A percentile compares a stretch with the other conserved stretches of the same genome.
Evolutionary conservation across 139 green algal genomes (phyloP).

Genomic region (Tetradesmus obliquus): DNA sequence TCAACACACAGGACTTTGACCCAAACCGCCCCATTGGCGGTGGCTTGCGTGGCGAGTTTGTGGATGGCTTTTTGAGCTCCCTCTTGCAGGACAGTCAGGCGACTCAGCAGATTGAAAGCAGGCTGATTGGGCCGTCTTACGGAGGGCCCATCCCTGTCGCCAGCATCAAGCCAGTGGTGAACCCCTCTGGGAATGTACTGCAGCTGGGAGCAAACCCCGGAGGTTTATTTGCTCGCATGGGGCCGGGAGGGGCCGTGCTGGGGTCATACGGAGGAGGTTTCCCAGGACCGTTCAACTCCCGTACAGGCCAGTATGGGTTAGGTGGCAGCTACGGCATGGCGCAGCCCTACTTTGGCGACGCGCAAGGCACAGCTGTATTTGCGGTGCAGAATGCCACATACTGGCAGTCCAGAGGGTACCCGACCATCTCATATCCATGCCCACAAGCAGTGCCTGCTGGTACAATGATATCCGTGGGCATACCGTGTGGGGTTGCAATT

Average conservation of each 20-base stretch:
- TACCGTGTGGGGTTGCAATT: slow-evolving; percentile 17
- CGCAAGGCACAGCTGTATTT: neutral
- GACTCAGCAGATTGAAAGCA: neutral
- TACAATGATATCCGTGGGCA: slow-evolving; percentile 21
- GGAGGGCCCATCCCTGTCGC: slow-evolving; percentile 2
- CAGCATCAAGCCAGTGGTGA: neutral
- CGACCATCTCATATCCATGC: slow-evolving; percentile 19
- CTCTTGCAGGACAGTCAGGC: slow-evolving; percentile 1
- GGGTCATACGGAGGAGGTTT: slow-evolving; percentile 23
- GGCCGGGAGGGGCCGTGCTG: neutral
- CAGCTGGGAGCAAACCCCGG: slow-evolving; percentile 6
- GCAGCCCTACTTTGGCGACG: neutral
- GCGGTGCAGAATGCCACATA: neutral
- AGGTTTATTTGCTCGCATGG: neutral
- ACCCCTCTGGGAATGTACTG: slow-evolving; percentile 26
- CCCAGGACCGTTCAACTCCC: slow-evolving; percentile 16
- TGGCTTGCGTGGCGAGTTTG: neutral
- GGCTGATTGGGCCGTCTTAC: slow-evolving; percentile 19
- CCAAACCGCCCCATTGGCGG: slow-evolving; percentile 24
- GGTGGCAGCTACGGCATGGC: slow-evolving; percentile 30
- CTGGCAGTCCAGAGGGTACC: neutral
- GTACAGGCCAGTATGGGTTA: slow-evolving; percentile 6
- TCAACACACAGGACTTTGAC: neutral
- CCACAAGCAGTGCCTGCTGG: neutral
- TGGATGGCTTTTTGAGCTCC: neutral